Percentiles rank a stretch among this genome's conserved stretches.
phyloP scores from a whole-genome alignment of 73 alveolate genomes.

The Paramecium pentaurelia region DNA sequence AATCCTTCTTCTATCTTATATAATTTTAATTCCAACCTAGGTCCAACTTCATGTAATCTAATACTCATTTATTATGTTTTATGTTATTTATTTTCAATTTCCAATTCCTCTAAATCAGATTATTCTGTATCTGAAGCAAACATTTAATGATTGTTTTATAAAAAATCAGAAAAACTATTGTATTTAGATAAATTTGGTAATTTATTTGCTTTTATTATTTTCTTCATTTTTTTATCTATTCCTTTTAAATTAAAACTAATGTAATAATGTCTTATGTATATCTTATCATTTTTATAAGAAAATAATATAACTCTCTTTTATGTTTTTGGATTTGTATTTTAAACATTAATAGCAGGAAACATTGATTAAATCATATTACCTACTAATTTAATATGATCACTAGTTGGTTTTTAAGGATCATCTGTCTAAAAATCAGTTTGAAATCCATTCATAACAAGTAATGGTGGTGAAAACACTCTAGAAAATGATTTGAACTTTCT shows the following conservation, averaged over 20 bases:
- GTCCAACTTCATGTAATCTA: conserved; percentile 82
- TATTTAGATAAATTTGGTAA: conserved; percentile 75
- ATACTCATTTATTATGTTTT: conserved; percentile 59
- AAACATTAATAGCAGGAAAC: conserved; percentile 55
- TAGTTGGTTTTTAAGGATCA: conserved; percentile 46
- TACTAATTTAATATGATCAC: conserved; percentile 31
- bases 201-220: conserved; percentile 71
- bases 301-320: conserved; percentile 75
- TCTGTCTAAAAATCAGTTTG: background rate
- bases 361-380: conserved; percentile 51
- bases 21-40: conserved; percentile 72
- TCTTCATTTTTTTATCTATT: conserved; percentile 73
- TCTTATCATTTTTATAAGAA: conserved; percentile 67
- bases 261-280: conserved; percentile 80
- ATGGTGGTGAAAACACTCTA: conserved; percentile 53
- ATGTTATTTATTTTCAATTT: conserved; percentile 57
- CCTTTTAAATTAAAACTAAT: conserved; percentile 68
- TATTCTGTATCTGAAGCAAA: conserved; percentile 63
- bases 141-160: conserved; percentile 61
- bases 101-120: conserved; percentile 74
- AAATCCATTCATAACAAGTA: conserved; percentile 56
- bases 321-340: conserved; percentile 71
- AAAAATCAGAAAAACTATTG: conserved; percentile 74
- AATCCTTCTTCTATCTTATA: conserved; percentile 86
- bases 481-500: conserved; percentile 71